Percentiles rank a stretch among this genome's conserved stretches.
phyloP scores from a whole-genome alignment of 2,329 filamentous ascomycete genomes.

The Basipetospora sp. region DNA sequence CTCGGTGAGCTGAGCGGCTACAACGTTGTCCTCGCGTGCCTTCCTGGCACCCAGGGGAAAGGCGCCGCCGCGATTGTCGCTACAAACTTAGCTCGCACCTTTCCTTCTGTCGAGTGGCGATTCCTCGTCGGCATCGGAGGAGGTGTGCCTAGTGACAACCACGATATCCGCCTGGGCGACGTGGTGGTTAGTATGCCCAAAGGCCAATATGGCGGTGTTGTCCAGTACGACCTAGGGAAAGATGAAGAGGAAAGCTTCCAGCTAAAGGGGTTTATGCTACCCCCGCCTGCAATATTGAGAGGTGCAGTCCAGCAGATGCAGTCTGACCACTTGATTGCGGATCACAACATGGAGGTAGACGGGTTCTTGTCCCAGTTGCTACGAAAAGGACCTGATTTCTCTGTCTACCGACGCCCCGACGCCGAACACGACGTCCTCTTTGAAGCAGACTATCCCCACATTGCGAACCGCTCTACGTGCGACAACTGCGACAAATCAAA shows the following conservation, averaged over 20 bases:
- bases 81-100: constrained; percentile 12
- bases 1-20: constrained; percentile 14
- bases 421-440: constrained; percentile 9
- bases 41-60: constrained; percentile 14
- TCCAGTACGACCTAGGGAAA: constrained; percentile 17
- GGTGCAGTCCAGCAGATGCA: constrained; percentile 8
- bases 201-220: constrained; percentile 9
- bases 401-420: constrained; percentile 7
- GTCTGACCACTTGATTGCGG: constrained; percentile 8
- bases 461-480: not conserved
- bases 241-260: constrained; percentile 7
- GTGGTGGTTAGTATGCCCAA: constrained; percentile 11
- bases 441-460: constrained; percentile 7
- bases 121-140: constrained; percentile 22
- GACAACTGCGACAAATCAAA: constrained; percentile 5
- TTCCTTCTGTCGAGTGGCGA: constrained; percentile 13
- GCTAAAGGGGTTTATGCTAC: constrained; percentile 9
- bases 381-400: constrained; percentile 6
- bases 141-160: constrained; percentile 18
- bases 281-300: constrained; percentile 9
- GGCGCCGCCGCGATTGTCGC: constrained; percentile 13
- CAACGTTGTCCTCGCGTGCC: constrained; percentile 15
- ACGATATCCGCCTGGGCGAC: constrained; percentile 21
- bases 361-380: constrained; percentile 5
- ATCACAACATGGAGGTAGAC: constrained; percentile 8